Conservation (phyloP, 2,329 filamentous ascomycete genomes). For the Nigrospora osmanthi region DNA sequence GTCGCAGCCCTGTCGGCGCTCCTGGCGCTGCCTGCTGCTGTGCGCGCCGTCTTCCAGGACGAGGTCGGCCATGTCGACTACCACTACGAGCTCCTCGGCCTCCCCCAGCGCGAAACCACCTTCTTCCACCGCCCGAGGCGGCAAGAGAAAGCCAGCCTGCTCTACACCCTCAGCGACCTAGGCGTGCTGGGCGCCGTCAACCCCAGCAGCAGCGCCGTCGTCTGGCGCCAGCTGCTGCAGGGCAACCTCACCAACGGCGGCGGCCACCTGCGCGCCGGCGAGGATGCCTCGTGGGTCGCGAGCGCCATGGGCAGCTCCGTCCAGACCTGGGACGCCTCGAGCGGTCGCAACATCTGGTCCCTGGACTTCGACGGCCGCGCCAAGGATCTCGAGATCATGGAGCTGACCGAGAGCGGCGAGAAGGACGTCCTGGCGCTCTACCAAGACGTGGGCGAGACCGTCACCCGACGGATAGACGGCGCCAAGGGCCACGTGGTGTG, state of each 20-base stretch:
- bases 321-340: slow-evolving; percentile 74
- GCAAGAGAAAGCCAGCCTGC: slow-evolving; percentile 75
- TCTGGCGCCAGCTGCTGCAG: slow-evolving; percentile 79
- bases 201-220: slow-evolving; percentile 71
- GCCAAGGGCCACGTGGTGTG: slow-evolving; percentile 67
- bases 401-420: slow-evolving; percentile 50
- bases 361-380: slow-evolving; percentile 49
- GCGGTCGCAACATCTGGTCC: slow-evolving; percentile 73
- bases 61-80: slow-evolving; percentile 91
- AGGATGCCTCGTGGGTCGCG: slow-evolving; percentile 70
- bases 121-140: slow-evolving; percentile 88
- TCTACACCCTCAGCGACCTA: slow-evolving; percentile 86
- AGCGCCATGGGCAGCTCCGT: slow-evolving; percentile 65
- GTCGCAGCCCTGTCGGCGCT: slow-evolving; percentile 19
- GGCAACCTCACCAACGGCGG: slow-evolving; percentile 36
- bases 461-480: slow-evolving; percentile 66
- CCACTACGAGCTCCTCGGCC: slow-evolving; percentile 81
- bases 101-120: slow-evolving; percentile 74
- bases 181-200: slow-evolving; percentile 82
- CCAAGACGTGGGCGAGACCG: slow-evolving; percentile 46
- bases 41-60: slow-evolving; percentile 72
- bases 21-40: slow-evolving; percentile 36
- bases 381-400: slow-evolving; percentile 70
- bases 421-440: slow-evolving; percentile 69
- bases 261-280: slow-evolving; percentile 62